phyloP scores from a whole-genome alignment of 164 flowering plant genomes.

The Stephania japonica region DNA sequence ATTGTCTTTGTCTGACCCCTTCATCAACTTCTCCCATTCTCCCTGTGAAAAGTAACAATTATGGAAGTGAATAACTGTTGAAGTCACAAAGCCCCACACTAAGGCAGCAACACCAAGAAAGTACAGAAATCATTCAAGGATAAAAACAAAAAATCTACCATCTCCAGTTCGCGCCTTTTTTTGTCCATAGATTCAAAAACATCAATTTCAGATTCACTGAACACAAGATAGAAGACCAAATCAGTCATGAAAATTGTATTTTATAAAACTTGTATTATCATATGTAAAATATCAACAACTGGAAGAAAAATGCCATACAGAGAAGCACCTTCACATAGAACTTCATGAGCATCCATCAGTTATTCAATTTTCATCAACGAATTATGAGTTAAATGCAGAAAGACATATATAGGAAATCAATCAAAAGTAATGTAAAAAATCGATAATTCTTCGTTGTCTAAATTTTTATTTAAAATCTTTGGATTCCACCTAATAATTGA shows the following conservation, averaged over 20 bases:
- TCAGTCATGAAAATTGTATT: background rate
- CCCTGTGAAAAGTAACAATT: slow-evolving; percentile 38
- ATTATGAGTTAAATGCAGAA: no score
- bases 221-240: slow-evolving; percentile 7
- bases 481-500: no score
- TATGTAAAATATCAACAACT: background rate
- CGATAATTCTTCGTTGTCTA: no score
- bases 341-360: no score
- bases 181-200: slow-evolving; percentile 86
- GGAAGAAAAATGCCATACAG: background rate
- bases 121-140: background rate
- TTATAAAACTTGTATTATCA: background rate
- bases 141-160: slow-evolving; percentile 38
- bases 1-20: slow-evolving; percentile 30
- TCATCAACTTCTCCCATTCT: slow-evolving; percentile 55
- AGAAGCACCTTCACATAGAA: background rate
- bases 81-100: background rate
- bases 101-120: background rate
- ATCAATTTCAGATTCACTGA: slow-evolving; percentile 94
- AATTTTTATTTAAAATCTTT: no score
- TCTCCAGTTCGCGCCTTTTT: slow-evolving; percentile 68
- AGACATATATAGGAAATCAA: no score
- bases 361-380: no score
- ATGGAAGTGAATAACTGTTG: background rate
- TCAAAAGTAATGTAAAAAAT: no score